phyloP scores from a whole-genome alignment of 495 filamentous ascomycete genomes.

The Neurospora sp. region DNA sequence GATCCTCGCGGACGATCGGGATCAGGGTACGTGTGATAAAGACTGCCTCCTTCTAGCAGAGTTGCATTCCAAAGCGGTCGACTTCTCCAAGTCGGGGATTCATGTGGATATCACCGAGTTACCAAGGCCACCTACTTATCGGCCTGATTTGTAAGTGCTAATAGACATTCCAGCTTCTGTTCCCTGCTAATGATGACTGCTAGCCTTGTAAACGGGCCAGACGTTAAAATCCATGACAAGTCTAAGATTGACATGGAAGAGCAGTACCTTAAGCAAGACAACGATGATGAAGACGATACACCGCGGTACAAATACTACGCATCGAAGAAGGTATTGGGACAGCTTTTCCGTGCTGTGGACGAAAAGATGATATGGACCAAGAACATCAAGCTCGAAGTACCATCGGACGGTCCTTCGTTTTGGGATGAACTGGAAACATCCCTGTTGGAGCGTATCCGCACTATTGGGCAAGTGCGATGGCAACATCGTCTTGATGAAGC shows the following conservation, averaged over 20 bases:
- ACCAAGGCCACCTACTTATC: conserved; percentile 10
- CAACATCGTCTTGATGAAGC: conserved; percentile 34
- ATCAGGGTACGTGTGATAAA: conserved; percentile 41
- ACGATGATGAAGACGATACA: conserved; percentile 45
- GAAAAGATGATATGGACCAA: conserved; percentile 55
- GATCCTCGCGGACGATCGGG: conserved; percentile 51
- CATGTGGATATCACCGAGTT: conserved; percentile 41
- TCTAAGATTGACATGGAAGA: conserved; percentile 36
- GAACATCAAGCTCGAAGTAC: conserved; percentile 33
- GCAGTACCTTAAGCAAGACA: conserved; percentile 7
- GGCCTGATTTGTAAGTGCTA: conserved; percentile 34
- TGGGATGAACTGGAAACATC: conserved; percentile 34
- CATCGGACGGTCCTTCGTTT: conserved; percentile 17
- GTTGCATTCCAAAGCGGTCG: conserved; percentile 68
- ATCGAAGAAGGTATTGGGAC: conserved; percentile 59
- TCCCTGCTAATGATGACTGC: conserved; percentile 3
- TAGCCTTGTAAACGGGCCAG: conserved; percentile 53
- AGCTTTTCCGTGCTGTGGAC: conserved; percentile 64
- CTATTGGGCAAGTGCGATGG: conserved; percentile 18
- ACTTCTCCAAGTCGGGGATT: conserved; percentile 73
- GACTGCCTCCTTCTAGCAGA: conserved; percentile 56
- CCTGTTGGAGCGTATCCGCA: conserved; percentile 13
- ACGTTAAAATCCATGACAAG: conserved; percentile 39
- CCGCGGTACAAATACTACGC: conserved; percentile 48
- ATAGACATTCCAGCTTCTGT: background rate